Base-by-base conservation (phyloP, 345 rosid genomes). In the Turritis glabra region DNA sequence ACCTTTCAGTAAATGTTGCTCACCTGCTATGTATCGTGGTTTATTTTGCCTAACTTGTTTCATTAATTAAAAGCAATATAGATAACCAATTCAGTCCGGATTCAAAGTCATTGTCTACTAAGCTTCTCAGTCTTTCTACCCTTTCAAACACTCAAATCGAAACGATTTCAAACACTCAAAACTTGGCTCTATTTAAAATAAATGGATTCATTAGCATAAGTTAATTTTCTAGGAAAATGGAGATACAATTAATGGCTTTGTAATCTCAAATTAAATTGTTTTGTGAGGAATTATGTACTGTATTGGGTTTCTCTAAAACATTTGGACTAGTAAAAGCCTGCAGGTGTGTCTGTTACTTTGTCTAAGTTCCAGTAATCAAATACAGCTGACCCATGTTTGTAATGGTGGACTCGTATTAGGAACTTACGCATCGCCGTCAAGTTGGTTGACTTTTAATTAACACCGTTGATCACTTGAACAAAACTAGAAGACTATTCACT, bases 281-380 rank as follows among this genome's bases (percentile, higher is more conserved):
- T 67, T 52, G 71, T 17, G 50, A 69, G 25, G 22, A 76, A 68
- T 22, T n/a, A 68, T 70, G 80, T 35, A 35, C 63, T 69, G 71
- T 35, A 35, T 69, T 69, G 71, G 80, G 71, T 69, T 69, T 69
- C 71, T 43, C 80, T 32, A 76, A 51, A 75, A 52, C 56, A 59
- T 75, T 62, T 44, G 65, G 71, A 69, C 52, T 61, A 62, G 59
- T 69, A 69, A 44, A 62, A 53, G 71, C 80, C 75, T 76, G 58
- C 75, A 60, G 70, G 75, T 69, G 75, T 76, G 75, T 76, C 65
- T 69, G 59, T 69, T 69, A 61, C 41, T 52, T 54, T 76, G 71
- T 76, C 80, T 69, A 37, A 53, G 14, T 26, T 69, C 69, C 37
- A 60, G 52, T 60, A 51, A 67, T 75, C 69, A 56, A 3, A 48